Base-by-base conservation (phyloP, 306 rosid species). In the Castanea crenata region DNA sequence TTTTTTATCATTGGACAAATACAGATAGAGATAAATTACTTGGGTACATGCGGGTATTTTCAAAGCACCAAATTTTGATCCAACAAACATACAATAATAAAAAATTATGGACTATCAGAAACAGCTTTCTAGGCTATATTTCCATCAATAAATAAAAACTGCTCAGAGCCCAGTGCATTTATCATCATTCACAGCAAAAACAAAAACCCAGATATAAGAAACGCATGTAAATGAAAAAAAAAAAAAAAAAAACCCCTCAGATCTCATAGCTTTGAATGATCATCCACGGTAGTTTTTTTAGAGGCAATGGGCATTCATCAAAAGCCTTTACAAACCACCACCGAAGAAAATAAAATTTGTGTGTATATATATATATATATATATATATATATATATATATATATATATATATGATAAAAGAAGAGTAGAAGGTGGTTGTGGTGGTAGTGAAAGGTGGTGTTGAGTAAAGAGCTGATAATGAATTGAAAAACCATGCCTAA, bases 161-260 rank as follows among this genome's bases (percentile, higher is more conserved):
- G 83, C 77, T 84, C 83, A 80, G 81, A 84, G 85, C 79, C 83
- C 83, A 84, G 86, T 76, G 85, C 79, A 79, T 52, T 34, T 77
- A 73, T 81, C 87, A 84, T 87, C 82, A 68, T 81, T 57, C 76
- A 31, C 63, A 6, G 3, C 15, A 58, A 1, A 58, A 20, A 34
- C n/a, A 64, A 35, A 35, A 35, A 35, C 44, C 44, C 35, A 34
- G 1, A 38, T 38, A 38, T 6, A 38, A 38, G 46, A 38, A 38
- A 38, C 8, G 46, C 15, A 49, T 3, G 54, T 11, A 46, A 46
- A 46, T 8, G 12, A 9, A 44, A 10, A 1, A 0, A 9, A 49
- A 25, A 25, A 25, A 25, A 25, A 49, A 12, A 49, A 59, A 57
- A 79, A 3, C 62, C 81, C 83, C 82, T 79, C 86, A 62, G 86